Base-by-base conservation (phyloP, 1,284 basidiomycete species). In the Trichosporon asahii region DNA sequence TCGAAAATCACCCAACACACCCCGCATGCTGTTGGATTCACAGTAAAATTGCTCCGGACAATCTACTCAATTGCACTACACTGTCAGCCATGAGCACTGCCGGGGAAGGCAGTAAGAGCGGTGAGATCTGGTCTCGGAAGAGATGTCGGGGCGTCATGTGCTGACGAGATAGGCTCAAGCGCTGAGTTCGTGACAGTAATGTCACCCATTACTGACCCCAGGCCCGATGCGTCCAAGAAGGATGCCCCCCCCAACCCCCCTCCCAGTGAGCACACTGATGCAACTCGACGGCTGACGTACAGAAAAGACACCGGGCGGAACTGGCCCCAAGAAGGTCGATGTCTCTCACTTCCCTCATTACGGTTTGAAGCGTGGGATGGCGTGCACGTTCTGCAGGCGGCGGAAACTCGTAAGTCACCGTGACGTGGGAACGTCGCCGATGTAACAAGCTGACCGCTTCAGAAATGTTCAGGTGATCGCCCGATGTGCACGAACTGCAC, bases 341-440 rank as follows among this genome's bases (percentile, higher is more conserved):
- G 72, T 73, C 6, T 73, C 72, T 12, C 72, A 73, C 44, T 73
- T 68, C 37, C 72, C 72, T 25, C 72, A 73, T 27, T 73, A 73
- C 65, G 72, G 72, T 1, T 46, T 73, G 23, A 73, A 73, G 64
- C 64, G 72, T 12, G 72, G 72, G 46, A 73, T 73, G 72, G 80
- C 80, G 4, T 81, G 80, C 66, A 76, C 75, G 5, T 81, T 81
- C 68, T 81, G 80, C 69, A 71, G 80, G 1, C 70, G 76, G n/a
- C 69, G 80, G 15, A 81, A 81, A 68, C 72, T 81, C 21, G 79
- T 78, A 31, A 65, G 78, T 70, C 12, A 6, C 37, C 21, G 49
- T n/a, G 29, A 23, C 8, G 3, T 31, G 57, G 27, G 18, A 4
- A n/a, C 12, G 18, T 37, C 29, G 14, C 14, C 64, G 66, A 11